Conservation (phyloP, 306 rosid species). For the Malus orientalis region DNA sequence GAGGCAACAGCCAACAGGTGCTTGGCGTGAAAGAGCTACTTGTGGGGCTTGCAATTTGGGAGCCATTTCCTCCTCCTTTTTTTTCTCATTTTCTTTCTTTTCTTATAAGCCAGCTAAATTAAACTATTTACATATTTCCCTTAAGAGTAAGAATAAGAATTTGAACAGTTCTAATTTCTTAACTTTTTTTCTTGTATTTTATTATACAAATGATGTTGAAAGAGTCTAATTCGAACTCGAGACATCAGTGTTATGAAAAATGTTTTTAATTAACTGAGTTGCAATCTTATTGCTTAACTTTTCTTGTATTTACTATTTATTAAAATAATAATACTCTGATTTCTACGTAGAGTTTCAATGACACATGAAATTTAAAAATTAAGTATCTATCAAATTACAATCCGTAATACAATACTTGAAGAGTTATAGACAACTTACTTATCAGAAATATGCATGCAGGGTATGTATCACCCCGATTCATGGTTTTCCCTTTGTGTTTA, state of each 20-base stretch:
- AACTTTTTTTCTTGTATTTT: background rate
- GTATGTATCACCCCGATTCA: no score
- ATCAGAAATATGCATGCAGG: no score
- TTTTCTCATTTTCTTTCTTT: background rate
- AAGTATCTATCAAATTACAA: background rate
- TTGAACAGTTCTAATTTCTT: no score
- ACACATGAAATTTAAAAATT: no score
- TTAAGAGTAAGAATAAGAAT: no score
- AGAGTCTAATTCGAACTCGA: background rate
- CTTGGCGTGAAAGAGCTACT: slow-evolving; percentile 47
- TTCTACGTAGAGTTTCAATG: background rate
- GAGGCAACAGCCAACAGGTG: slow-evolving; percentile 24
- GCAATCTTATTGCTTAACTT: no score
- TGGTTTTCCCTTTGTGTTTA: no score
- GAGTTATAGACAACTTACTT: background rate
- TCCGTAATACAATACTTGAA: background rate
- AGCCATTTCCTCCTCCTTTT: background rate
- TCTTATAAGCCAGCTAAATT: background rate
- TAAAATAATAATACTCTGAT: no score
- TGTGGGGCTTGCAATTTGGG: slow-evolving; percentile 29
- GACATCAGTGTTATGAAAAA: no score
- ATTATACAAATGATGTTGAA: background rate
- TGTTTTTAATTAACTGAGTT: no score
- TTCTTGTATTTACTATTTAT: no score
- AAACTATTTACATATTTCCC: no score